Conservation (phyloP, 2,329 filamentous ascomycete genomes). For the Pseudocercospora eumusae region DNA sequence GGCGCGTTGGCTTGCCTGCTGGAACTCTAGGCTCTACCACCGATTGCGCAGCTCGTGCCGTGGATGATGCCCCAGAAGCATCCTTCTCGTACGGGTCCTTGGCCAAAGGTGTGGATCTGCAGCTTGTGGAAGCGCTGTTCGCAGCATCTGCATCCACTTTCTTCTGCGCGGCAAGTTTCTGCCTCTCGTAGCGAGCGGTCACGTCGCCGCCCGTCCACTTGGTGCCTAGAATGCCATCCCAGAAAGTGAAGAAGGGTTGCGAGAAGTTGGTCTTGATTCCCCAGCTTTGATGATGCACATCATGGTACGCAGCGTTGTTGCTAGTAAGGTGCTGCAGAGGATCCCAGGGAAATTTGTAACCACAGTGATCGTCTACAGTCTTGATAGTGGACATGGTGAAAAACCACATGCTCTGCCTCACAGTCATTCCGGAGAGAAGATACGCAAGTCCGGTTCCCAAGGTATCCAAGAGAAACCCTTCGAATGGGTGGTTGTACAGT, state of each 20-base stretch:
- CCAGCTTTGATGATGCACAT: conserved; percentile 98
- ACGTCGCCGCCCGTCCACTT: conserved; percentile 74
- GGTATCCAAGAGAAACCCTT: conserved; percentile 92
- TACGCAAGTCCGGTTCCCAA: conserved; percentile 82
- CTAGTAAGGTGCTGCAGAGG: conserved; percentile 86
- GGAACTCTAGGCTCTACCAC: conserved; percentile 34
- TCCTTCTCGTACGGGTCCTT: conserved; percentile 35
- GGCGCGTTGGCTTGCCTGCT: conserved; percentile 42
- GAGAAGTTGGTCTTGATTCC: conserved; percentile 89
- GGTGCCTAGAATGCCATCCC: conserved; percentile 81
- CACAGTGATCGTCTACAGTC: conserved; percentile 96
- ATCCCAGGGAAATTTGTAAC: conserved; percentile 93
- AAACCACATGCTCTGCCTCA: conserved; percentile 83
- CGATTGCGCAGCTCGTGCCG: conserved; percentile 27
- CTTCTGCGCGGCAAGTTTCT: conserved; percentile 57
- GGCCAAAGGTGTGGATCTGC: conserved; percentile 17
- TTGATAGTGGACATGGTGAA: conserved; percentile 89
- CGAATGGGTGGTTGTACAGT: conserved; percentile 92
- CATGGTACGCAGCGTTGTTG: conserved; percentile 96
- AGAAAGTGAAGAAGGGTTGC: conserved; percentile 93
- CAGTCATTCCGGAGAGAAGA: conserved; percentile 77
- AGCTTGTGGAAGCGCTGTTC: conserved; percentile 21
- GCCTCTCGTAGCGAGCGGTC: conserved; percentile 59
- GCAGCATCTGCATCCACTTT: conserved; percentile 54
- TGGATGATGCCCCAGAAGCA: conserved; percentile 25